Base-by-base conservation (phyloP, 805 yeast species). In the Pichia sporocuriosa region DNA sequence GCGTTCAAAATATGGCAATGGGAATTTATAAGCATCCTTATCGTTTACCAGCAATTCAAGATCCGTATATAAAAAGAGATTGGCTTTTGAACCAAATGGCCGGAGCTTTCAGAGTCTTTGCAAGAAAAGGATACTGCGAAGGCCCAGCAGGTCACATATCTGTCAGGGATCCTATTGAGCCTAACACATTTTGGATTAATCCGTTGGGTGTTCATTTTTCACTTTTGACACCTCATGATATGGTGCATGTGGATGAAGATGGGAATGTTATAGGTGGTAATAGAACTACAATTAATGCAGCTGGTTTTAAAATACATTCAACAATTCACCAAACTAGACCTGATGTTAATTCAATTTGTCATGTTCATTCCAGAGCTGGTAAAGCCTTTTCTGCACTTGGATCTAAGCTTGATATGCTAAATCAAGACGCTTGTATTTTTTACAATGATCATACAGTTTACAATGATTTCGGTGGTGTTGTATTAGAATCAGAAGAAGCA, bases 61-160 rank as follows among this genome's bases (percentile, higher is more conserved):
- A 73, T 51, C 68, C 70, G 34, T 52, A 59, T 26, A 67, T 64
- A 26, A 69, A 79, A 49, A 63, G 84, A 45, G 64, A 69, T 53
- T 76, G 77, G 75, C 61, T 75, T 42, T 57, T 71, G 37, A 75
- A 83, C 56, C 94, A 85, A 53, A 76, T 82, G 81, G 95, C 95
- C 2, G 93, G 81, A 26, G 89, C 90, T 1, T 85, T 85, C 67
- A 71, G 95, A 47, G 73, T 82, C 1, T 84, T 86, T 59, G 88
- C 85, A n/a, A 71, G 94, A 55, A 76, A 74, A 50, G 86, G 85
- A 15, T 85, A 65, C 61, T 68, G 79, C 15, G 87, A 84, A 58
- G 95, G 95, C 13, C 61, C 77, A 17, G 87, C 95, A 0, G 96
- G 96, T 19, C 96, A 86, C 58, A 85, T 86, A 44, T 81, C 93